These are phyloP conservation scores for Styphnolobium japonicum DNA, from an alignment of 306 rosid genomes.

Conservation along the genomic window DNA sequence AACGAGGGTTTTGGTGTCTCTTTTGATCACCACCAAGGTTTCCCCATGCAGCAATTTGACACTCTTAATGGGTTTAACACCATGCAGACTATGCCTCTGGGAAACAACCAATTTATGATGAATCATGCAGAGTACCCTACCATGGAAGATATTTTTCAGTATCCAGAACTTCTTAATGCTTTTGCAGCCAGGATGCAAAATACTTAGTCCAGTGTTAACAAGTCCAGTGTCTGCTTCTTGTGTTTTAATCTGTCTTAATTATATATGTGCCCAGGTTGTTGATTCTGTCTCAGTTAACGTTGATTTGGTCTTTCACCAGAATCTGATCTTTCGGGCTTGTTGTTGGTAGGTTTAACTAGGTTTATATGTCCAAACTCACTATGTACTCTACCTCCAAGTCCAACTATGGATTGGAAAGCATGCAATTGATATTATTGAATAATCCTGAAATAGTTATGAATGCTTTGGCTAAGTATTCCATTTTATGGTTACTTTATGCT, in stretches of 20 bases:
- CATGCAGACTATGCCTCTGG: constrained; percentile 17
- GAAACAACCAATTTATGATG: constrained; percentile 29
- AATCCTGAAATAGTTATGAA: not conserved
- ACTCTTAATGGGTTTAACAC: constrained; percentile 4
- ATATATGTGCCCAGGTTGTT: not conserved
- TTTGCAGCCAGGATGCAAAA: constrained; percentile 55
- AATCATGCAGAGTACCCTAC: constrained; percentile 25
- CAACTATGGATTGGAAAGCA: not conserved
- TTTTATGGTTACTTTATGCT: not conserved
- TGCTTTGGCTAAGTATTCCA: constrained; percentile 11
- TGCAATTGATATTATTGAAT: not conserved
- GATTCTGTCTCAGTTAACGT: too few relatives aligned
- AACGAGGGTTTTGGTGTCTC: constrained; percentile 21
- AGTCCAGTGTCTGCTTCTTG: not conserved
- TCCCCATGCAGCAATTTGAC: constrained; percentile 33
- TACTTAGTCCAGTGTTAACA: constrained; percentile 23
- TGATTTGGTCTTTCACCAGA: not conserved
- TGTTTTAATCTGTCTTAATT: not conserved
- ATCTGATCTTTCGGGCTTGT: constrained; percentile 20
- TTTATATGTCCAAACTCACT: not conserved
- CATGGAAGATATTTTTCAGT: constrained; percentile 49
- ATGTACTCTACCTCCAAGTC: constrained; percentile 1
- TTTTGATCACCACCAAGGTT: constrained; percentile 34
- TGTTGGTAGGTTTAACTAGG: constrained; percentile 1
- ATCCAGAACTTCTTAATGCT: constrained; percentile 48